These are phyloP conservation scores for Aspergillus ochraceus DNA, from an alignment of 2,329 filamentous ascomycete species.

Conservation along the genomic window DNA sequence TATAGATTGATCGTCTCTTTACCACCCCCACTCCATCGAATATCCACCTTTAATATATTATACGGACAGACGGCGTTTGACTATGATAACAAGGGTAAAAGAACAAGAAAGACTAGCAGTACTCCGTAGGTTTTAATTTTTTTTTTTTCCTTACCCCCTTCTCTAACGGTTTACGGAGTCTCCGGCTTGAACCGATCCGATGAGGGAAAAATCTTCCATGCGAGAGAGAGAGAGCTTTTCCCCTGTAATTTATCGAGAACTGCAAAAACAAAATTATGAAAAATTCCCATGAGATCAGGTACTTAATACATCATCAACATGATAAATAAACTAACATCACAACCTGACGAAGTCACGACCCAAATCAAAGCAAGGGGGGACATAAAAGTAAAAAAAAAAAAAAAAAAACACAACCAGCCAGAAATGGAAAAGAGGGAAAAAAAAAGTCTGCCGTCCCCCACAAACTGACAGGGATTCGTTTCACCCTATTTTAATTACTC, in stretches of 20 bases:
- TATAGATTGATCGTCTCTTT: background rate
- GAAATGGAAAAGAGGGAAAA: background rate
- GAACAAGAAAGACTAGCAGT: too few relatives aligned
- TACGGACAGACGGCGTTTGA: background rate
- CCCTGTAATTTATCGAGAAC: too few relatives aligned
- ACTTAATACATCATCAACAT: too few relatives aligned
- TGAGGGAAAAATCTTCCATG: background rate
- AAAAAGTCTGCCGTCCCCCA: slow-evolving; percentile 4
- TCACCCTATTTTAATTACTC: slow-evolving; percentile 5
- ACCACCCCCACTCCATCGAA: background rate
- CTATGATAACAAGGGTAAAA: too few relatives aligned
- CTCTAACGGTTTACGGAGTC: background rate
- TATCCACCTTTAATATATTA: background rate
- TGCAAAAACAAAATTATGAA: background rate
- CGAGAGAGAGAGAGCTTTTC: too few relatives aligned
- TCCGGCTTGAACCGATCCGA: background rate
- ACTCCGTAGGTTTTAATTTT: too few relatives aligned
- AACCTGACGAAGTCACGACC: too few relatives aligned
- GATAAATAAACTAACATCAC: too few relatives aligned
- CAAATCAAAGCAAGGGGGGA: background rate
- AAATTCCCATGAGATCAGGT: too few relatives aligned
- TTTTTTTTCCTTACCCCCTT: too few relatives aligned
- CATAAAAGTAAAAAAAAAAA: background rate
- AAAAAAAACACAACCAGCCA: background rate
- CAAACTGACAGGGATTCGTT: slow-evolving; percentile 11